Evolutionary conservation across 2,329 filamentous ascomycete genomes (phyloP).

Genomic region (Scedosporium boydii): DNA sequence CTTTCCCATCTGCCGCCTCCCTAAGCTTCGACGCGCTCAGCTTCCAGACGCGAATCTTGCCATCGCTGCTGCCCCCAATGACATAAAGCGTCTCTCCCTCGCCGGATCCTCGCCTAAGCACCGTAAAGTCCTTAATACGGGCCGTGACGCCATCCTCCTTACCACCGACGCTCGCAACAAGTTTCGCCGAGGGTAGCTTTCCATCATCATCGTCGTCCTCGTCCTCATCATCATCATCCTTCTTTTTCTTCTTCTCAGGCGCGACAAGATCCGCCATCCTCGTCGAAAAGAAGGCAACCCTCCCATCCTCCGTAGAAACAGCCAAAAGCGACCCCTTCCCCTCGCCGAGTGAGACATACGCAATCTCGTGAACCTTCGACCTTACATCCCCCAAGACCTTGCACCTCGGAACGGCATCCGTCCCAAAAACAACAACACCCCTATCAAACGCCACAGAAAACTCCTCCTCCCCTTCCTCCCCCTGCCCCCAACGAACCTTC

Average conservation of each 20-base stretch:
- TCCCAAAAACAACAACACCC: conserved; percentile 75
- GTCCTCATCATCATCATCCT: conserved; percentile 24
- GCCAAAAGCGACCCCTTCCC: conserved; percentile 50
- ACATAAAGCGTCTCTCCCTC: conserved; percentile 40
- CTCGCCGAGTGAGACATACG: conserved; percentile 51
- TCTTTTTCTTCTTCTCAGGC: background rate
- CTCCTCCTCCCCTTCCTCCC: conserved; percentile 62
- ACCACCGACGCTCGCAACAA: conserved; percentile 72
- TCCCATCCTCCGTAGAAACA: conserved; percentile 82
- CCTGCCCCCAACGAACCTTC: conserved; percentile 68
- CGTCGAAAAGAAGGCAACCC: conserved; percentile 75
- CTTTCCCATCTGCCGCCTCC: conserved; percentile 19
- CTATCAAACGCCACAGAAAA: conserved; percentile 86
- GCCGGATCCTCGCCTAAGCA: conserved; percentile 38
- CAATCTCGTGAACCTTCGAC: conserved; percentile 77
- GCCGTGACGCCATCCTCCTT: conserved; percentile 54
- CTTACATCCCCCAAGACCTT: conserved; percentile 56
- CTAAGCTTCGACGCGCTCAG: conserved; percentile 31
- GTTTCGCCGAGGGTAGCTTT: conserved; percentile 47
- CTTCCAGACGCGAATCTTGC: conserved; percentile 70
- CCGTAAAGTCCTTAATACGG: conserved; percentile 82
- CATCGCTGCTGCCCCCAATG: conserved; percentile 75
- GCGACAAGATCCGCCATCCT: conserved; percentile 34
- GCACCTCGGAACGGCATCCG: conserved; percentile 76
- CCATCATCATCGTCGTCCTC: conserved; percentile 23